Conservation (phyloP, 116 monocot genomes). For the Posidonia oceanica region DNA sequence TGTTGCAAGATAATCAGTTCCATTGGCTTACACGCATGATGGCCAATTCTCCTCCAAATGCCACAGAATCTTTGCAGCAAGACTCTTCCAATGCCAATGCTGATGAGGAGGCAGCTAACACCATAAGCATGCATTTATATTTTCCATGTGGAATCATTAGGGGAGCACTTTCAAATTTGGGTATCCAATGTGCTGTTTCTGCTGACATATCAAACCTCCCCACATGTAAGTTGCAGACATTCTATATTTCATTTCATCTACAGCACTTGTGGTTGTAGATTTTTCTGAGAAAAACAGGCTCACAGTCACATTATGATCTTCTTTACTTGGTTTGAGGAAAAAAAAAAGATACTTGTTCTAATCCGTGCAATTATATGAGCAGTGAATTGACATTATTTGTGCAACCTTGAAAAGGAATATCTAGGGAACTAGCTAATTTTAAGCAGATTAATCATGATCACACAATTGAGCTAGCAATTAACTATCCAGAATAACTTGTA, state of each 20-base stretch:
- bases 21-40: slow-evolving; percentile 77
- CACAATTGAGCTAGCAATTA: no score
- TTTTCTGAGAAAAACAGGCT: no score
- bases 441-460: no score
- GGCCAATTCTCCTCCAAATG: slow-evolving; percentile 33
- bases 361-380: no score
- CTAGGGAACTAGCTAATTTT: no score
- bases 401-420: no score
- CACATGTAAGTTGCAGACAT: slow-evolving; percentile 44
- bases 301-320: no score
- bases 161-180: slow-evolving; percentile 81
- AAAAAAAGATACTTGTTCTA: no score
- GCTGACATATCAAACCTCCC: slow-evolving; percentile 82
- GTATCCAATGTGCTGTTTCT: slow-evolving; percentile 80
- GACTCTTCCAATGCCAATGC: slow-evolving; percentile 20
- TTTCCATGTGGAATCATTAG: slow-evolving; percentile 94
- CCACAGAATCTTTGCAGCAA: slow-evolving; percentile 11
- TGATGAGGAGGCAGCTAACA: slow-evolving; percentile 31
- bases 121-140: slow-evolving; percentile 79
- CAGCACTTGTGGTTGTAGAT: no score
- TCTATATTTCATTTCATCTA: no score
- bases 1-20: slow-evolving; percentile 87
- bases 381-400: not conserved
- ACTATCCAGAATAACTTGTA: no score
- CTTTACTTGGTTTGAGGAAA: no score